These are phyloP conservation scores for Aspergillus saccharolyticus DNA, from an alignment of 495 filamentous ascomycete genomes.

Conservation along the genomic window DNA sequence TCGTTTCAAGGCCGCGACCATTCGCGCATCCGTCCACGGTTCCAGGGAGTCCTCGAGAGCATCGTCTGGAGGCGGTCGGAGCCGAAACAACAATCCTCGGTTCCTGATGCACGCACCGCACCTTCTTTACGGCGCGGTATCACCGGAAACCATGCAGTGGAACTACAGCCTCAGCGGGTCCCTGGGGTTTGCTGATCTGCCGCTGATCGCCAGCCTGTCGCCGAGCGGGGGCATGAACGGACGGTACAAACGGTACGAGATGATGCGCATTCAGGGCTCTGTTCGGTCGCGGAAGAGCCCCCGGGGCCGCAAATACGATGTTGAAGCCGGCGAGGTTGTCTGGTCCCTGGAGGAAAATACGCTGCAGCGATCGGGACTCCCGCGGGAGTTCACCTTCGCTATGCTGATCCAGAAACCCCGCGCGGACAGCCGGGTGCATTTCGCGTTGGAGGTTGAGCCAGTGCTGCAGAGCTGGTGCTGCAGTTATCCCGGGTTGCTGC, in stretches of 20 bases:
- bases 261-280: constrained; percentile 53
- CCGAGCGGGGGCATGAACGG: constrained; percentile 37
- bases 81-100: constrained; percentile 26
- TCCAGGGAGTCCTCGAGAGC: constrained; percentile 12
- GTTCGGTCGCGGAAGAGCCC: constrained; percentile 36
- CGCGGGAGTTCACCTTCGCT: constrained; percentile 52
- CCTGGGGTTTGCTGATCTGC: constrained; percentile 42
- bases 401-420: constrained; percentile 44
- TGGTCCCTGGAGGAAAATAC: constrained; percentile 51
- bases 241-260: constrained; percentile 43
- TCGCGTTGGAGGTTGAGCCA: constrained; percentile 37
- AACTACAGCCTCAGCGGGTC: constrained; percentile 47
- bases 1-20: constrained; percentile 46
- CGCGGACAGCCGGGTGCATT: constrained; percentile 23
- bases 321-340: constrained; percentile 42
- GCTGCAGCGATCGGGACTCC: constrained; percentile 46
- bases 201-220: constrained; percentile 39
- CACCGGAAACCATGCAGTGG: constrained; percentile 49
- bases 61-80: not conserved
- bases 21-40: constrained; percentile 33
- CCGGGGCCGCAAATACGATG: constrained; percentile 30
- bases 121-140: constrained; percentile 48
- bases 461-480: constrained; percentile 32
- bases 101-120: constrained; percentile 52
- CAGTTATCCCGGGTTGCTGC: constrained; percentile 30